Percentiles rank a stretch among this genome's conserved stretches.
These are phyloP conservation scores for Acanthamoeba quina DNA, from an alignment of 208 protist genomes.

Conservation along the genomic window DNA sequence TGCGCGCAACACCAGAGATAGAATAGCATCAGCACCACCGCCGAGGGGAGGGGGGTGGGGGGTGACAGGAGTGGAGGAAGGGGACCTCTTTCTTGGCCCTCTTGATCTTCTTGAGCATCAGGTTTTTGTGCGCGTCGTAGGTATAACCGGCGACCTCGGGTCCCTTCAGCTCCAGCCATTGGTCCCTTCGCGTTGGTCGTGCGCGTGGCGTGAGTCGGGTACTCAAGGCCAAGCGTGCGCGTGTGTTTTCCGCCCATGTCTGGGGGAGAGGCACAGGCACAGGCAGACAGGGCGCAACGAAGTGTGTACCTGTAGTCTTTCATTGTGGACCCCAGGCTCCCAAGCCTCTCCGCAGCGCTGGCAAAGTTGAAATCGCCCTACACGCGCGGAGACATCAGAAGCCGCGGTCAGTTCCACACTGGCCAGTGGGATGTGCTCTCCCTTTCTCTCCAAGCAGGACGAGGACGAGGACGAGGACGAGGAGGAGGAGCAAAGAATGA, in stretches of 20 bases:
- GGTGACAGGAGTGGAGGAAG: neutral
- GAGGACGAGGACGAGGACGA: neutral
- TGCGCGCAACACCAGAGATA: neutral
- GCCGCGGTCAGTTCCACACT: no score
- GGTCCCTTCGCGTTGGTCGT: conserved; percentile 1
- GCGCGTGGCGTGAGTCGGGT: neutral
- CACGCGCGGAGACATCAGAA: neutral
- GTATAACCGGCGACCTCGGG: conserved; percentile 41
- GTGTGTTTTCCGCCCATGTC: neutral
- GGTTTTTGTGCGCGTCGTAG: conserved; percentile 55
- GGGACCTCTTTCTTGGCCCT: conserved; percentile 43
- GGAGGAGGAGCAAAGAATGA: neutral
- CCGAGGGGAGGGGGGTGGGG: neutral
- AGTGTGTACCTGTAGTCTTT: neutral
- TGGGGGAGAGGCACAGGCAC: neutral
- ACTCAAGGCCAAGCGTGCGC: neutral
- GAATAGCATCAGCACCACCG: neutral
- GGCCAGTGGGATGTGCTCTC: no score
- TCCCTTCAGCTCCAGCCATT: conserved; percentile 55
- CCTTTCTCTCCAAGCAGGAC: no score
- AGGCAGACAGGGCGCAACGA: neutral
- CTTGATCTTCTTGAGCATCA: conserved; percentile 66
- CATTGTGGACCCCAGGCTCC: conserved; percentile 26
- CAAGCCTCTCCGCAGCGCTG: conserved; percentile 27
- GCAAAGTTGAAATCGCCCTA: conserved; percentile 61